A percentile compares a stretch with the other conserved stretches of the same genome.
Conservation (phyloP, 1,284 basidiomycete genomes). For the Erythrobasidium hasegawianum region DNA sequence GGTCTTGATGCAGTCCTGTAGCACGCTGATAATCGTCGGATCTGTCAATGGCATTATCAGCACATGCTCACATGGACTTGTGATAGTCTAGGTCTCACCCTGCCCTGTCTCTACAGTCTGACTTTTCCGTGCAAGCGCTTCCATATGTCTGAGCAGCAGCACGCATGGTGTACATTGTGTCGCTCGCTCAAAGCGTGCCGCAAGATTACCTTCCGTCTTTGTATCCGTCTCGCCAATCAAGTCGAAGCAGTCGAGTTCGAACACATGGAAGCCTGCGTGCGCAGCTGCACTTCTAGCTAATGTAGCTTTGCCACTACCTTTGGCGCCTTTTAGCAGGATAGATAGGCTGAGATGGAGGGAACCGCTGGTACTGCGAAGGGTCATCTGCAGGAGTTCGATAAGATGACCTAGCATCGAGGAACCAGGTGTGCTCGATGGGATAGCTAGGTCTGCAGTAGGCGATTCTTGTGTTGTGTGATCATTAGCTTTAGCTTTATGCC, state of each 20-base stretch:
- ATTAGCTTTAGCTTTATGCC: too few relatives aligned
- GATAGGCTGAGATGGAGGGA: conserved; percentile 62
- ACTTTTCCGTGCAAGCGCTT: conserved; percentile 72
- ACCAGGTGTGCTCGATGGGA: not conserved
- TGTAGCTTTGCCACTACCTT: conserved; percentile 72
- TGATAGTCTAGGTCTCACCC: conserved; percentile 52
- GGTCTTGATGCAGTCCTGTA: conserved; percentile 66
- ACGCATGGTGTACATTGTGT: conserved; percentile 78
- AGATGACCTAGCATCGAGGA: conserved; percentile 13
- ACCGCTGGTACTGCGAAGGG: conserved; percentile 57
- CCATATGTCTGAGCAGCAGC: conserved; percentile 74
- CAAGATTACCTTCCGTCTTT: conserved; percentile 73
- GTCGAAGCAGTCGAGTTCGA: conserved; percentile 83
- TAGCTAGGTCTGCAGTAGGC: not conserved
- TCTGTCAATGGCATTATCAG: conserved; percentile 53
- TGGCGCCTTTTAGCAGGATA: conserved; percentile 67
- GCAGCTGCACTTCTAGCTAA: conserved; percentile 57
- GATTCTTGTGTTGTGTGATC: not conserved
- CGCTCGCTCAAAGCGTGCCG: conserved; percentile 74
- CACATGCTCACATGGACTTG: not conserved
- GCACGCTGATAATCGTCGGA: conserved; percentile 58
- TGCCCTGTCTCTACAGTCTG: conserved; percentile 65
- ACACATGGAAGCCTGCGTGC: conserved; percentile 67
- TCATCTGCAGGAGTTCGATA: conserved; percentile 53
- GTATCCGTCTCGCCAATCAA: conserved; percentile 73